Percentiles rank a stretch among this genome's conserved stretches.
These are phyloP conservation scores for Candida ovalis DNA, from an alignment of 805 yeast species.

Conservation along the genomic window DNA sequence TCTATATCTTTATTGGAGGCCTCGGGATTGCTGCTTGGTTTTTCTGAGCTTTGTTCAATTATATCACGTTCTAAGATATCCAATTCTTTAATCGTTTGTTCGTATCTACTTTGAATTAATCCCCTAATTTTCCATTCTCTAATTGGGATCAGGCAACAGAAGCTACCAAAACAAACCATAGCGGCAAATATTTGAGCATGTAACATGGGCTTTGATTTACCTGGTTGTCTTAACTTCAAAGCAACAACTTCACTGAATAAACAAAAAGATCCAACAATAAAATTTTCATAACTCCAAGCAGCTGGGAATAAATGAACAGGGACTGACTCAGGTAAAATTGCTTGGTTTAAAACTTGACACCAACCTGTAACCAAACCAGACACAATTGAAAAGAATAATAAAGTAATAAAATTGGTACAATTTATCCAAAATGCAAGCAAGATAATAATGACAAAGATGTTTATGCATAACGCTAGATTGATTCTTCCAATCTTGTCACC, in stretches of 20 bases:
- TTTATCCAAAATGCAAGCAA: conserved; percentile 44
- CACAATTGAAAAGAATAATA: conserved; percentile 34
- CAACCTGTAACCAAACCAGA: conserved; percentile 46
- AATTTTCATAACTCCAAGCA: conserved; percentile 26
- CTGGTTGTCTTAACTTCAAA: conserved; percentile 20
- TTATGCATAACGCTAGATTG: conserved; percentile 37
- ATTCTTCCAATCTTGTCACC: conserved; percentile 46
- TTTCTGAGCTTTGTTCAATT: background rate
- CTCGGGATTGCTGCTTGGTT: background rate
- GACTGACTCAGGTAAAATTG: conserved; percentile 29
- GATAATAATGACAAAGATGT: conserved; percentile 32
- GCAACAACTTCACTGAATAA: conserved; percentile 30
- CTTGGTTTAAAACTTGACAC: conserved; percentile 30
- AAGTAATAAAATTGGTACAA: conserved; percentile 30
- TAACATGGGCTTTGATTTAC: conserved; percentile 40
- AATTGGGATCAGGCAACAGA: conserved; percentile 39
- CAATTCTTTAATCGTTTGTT: conserved; percentile 7
- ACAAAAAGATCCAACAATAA: conserved; percentile 26
- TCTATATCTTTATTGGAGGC: background rate
- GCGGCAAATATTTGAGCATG: conserved; percentile 63
- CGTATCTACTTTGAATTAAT: conserved; percentile 24
- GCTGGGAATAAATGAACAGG: conserved; percentile 26
- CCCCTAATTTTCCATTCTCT: conserved; percentile 50
- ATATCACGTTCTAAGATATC: background rate
- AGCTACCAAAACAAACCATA: conserved; percentile 39